Evolutionary conservation across 306 rosid species (phyloP).

Genomic region (Prunus armeniaca): DNA sequence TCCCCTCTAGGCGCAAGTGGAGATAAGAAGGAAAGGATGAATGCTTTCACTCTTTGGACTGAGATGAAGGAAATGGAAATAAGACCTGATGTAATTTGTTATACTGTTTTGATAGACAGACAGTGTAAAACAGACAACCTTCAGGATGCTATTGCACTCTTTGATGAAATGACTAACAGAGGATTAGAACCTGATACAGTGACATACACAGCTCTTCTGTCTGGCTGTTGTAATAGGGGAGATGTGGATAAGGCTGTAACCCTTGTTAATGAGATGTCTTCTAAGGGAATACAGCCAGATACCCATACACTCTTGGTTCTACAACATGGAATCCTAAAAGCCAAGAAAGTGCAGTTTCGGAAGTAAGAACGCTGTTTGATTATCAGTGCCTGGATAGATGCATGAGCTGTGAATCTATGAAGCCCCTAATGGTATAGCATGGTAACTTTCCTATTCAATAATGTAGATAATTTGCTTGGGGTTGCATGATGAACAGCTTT

Average conservation of each 20-base stretch:
- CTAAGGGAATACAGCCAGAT: constrained; percentile 48
- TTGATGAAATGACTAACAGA: constrained; percentile 48
- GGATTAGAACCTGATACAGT: constrained; percentile 72
- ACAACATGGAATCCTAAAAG: constrained; percentile 48
- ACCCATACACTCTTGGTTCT: constrained; percentile 27
- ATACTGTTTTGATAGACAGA: constrained; percentile 70
- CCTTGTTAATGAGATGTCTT: constrained; percentile 52
- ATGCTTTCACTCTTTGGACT: constrained; percentile 41
- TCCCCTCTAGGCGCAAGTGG: constrained; percentile 8
- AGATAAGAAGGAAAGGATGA: constrained; percentile 5
- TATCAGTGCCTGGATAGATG: constrained; percentile 13
- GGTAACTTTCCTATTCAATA: not conserved
- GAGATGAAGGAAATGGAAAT: constrained; percentile 60
- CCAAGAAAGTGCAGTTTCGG: constrained; percentile 43
- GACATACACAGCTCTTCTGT: constrained; percentile 62
- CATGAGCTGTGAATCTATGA: constrained; percentile 10
- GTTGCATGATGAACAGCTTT: not conserved
- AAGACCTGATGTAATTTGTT: constrained; percentile 59
- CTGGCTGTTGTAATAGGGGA: constrained; percentile 43
- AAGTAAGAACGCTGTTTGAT: constrained; percentile 17
- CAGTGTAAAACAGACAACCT: constrained; percentile 45
- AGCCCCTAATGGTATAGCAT: not conserved
- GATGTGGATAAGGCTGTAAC: constrained; percentile 35
- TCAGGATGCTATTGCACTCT: constrained; percentile 50
- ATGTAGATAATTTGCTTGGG: not conserved